Evolutionary conservation across 768 basidiomycete species (phyloP), one percentile per base, ranked within the genome.

Genomic region (Cantharellus anzutake): DNA sequence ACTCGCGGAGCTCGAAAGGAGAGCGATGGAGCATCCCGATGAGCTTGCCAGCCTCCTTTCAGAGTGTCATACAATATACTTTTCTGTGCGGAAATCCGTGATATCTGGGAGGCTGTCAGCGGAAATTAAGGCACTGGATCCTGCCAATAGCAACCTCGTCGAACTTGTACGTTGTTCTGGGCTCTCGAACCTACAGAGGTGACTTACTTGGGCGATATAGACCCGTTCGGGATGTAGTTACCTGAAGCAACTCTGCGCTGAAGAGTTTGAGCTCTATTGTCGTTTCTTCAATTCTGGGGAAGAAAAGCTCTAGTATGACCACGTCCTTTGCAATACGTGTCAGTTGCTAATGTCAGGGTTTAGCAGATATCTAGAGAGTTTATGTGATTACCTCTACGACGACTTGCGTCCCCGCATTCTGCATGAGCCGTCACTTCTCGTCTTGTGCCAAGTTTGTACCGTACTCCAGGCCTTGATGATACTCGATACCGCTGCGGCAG

Each of bases 381-480:
- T 98, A 0, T 97, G 92, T 64, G 94, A 97, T 70, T 79, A 90
- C 65, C 80, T 99, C 41, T 96, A 93, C 68, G 96, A 98, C 68
- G 90, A 93, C 63, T 79, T 99, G 1, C 85, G 94, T 1, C 96
- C 94, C 3, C 82, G 93, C 3, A 97, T 99, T 63, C 77, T 97
- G 2, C 93, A 97, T 65, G 94, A 97, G 67, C 83, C 84, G 0
- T 81, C 85, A 3, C 78, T 99, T 52, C 83, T 84, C 1, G 82
- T 82, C 0, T 80, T 99, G 1, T 93, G 92, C 68, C 87, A 93
- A 68, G 89, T 97, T 35, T 99, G 94, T 74, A 97, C 90, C 0
- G 89, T 99, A 20, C 75, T 99, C 2, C 88, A 93, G 68, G 94
- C 93, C 0, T 75, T 98, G 48, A 97, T 98, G 90, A 86, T 97